Base-by-base conservation (phyloP, 2,329 filamentous ascomycete species). In the Fusarium nelsonii region DNA sequence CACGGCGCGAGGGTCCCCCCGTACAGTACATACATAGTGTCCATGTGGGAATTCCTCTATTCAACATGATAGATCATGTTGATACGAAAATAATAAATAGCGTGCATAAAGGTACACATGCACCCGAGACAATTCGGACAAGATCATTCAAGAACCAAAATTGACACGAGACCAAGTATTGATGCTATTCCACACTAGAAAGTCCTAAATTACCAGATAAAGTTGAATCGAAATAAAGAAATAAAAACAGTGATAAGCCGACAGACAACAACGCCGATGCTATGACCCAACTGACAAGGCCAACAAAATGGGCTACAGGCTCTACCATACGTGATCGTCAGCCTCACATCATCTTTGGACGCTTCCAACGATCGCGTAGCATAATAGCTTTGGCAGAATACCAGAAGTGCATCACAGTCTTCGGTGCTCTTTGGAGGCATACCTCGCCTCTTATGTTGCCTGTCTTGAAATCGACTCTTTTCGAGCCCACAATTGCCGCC, bases 221-320 rank as follows among this genome's bases (percentile, higher is more conserved):
- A 58, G 32, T 39, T 36, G 41, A 44, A 44, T 44, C 41, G 30
- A 40, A 46, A 33, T 43, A 32, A 50, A 41, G 16, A 33, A 15
- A 33, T 30, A 36, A 34, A 30, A 57, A 23, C 59, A 37, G 15
- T 32, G 33, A 33, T 41, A 48, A 48, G 45, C 36, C 28, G 57
- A 52, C 43, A 40, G 46, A 52, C 30, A 43, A 59, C 33, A 71
- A 71, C 72, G 68, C 72, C 73, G 63, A 70, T 73, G 65, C 73
- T 73, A 76, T 76, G 74, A 71, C 63, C 63, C 65, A 68, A 49
- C 59, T 57, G 37, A 56, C 39, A 53, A 56, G 56, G 51, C 51
- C 52, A 63, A 55, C 36, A 54, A 34, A 34, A 39, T 39, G 53
- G 52, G 40, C 39, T 53, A 10, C 48, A 26, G 6, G 23, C 23